A percentile compares a stretch with the other conserved stretches of the same genome.
phyloP scores from a whole-genome alignment of 2,329 filamentous ascomycete genomes.

The Colletotrichum paranaense region DNA sequence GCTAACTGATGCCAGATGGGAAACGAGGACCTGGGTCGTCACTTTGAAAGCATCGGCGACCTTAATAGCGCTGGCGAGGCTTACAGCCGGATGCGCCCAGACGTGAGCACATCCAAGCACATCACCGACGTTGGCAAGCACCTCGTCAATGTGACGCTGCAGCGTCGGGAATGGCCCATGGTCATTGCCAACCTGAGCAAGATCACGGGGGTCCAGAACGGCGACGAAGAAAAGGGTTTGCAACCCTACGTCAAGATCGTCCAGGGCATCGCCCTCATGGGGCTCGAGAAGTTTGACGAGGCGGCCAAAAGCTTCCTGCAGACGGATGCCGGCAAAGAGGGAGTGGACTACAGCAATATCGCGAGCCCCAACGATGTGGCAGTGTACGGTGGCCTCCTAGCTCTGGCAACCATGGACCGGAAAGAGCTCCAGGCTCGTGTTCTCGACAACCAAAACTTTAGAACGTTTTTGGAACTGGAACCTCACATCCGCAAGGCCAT shows the following conservation, averaged over 20 bases:
- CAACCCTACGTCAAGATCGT: conserved; percentile 64
- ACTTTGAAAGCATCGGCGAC: conserved; percentile 84
- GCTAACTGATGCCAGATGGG: conserved; percentile 76
- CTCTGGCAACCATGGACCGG: conserved; percentile 89
- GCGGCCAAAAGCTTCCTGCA: conserved; percentile 80
- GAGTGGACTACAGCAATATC: conserved; percentile 74
- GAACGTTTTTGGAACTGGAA: conserved; percentile 89
- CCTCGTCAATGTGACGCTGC: conserved; percentile 79
- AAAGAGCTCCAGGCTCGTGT: conserved; percentile 79
- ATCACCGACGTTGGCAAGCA: conserved; percentile 85
- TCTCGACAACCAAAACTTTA: conserved; percentile 84
- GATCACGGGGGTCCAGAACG: conserved; percentile 62
- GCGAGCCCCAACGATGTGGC: conserved; percentile 89
- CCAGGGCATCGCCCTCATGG: conserved; percentile 62
- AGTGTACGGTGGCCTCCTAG: conserved; percentile 89
- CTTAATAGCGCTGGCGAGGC: conserved; percentile 79
- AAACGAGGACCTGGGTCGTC: conserved; percentile 89
- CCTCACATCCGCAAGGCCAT: conserved; percentile 94
- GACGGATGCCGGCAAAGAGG: conserved; percentile 55
- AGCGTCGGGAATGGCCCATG: conserved; percentile 81
- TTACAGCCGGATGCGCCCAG: conserved; percentile 89
- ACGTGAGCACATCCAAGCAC: conserved; percentile 85
- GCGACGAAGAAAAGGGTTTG: conserved; percentile 59
- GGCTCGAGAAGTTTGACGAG: conserved; percentile 60
- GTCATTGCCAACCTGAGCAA: conserved; percentile 73